Evolutionary conservation across 768 basidiomycete species (phyloP).

Genomic region (Flagelloscypha sp.): DNA sequence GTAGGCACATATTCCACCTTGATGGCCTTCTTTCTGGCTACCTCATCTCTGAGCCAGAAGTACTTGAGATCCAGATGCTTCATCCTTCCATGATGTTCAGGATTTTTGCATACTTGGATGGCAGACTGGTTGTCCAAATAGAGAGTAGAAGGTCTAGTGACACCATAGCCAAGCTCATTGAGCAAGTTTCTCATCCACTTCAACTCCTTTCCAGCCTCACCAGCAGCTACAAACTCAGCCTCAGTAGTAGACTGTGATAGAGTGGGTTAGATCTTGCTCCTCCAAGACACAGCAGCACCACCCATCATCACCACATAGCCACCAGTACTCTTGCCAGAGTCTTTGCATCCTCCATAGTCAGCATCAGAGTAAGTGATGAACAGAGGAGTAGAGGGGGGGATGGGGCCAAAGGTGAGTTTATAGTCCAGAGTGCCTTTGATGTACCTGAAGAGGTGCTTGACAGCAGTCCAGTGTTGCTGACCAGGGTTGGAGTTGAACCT

Average conservation of each 20-base stretch:
- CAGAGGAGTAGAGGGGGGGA: conserved; percentile 4
- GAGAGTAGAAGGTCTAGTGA: conserved; percentile 7
- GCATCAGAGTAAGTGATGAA: conserved; percentile 17
- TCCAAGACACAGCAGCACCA: conserved; percentile 26
- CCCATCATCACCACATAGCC: conserved; percentile 25
- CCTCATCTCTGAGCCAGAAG: conserved; percentile 9
- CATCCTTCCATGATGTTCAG: conserved; percentile 16
- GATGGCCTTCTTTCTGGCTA: conserved; percentile 4
- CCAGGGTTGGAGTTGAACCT: conserved; percentile 21
- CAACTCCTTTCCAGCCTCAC: conserved; percentile 15
- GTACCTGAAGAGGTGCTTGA: conserved; percentile 27
- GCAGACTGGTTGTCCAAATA: conserved; percentile 20
- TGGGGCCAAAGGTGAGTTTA: conserved; percentile 14
- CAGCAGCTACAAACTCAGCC: conserved; percentile 27
- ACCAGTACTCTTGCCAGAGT: conserved; percentile 20
- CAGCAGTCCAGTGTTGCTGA: conserved; percentile 25
- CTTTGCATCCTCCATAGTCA: conserved; percentile 12
- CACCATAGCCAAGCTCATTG: conserved; percentile 12
- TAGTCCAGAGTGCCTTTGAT: conserved; percentile 25
- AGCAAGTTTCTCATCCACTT: conserved; percentile 22
- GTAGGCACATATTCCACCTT: conserved; percentile 4
- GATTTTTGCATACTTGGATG: conserved; percentile 19
- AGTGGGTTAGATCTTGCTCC: conserved; percentile 21
- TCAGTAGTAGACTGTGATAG: conserved; percentile 27
- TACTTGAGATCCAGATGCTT: conserved; percentile 23